Base-by-base conservation (phyloP, 2,329 filamentous ascomycete genomes). In the Trichoderma brevicompactum region DNA sequence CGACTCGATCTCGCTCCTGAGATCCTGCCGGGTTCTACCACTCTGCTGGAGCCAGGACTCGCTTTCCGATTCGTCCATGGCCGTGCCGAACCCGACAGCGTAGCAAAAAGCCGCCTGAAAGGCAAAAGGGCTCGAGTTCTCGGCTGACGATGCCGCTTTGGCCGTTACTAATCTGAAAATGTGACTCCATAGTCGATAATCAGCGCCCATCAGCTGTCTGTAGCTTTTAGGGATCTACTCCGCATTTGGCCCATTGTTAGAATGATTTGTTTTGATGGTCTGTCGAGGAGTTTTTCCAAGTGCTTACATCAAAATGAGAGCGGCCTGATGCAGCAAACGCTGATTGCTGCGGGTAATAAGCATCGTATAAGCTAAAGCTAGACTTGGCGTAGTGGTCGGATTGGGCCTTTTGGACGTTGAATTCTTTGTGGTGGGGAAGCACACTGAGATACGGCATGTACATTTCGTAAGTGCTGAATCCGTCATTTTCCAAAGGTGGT, bases 1-100 rank as follows among this genome's bases (percentile, higher is more conserved):
- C 43, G 34, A 23, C 56, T 49, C 19, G 43, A 60, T 49, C 56
- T 60, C 44, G 56, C 5, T 7, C 17, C 17, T 28, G 56, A 59
- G 55, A 48, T 53, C n/a, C 10, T 38, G 13, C 17, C 43, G n/a
- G 34, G 32, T 10, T 34, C 19, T 40, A 49, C 56, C 13, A 28
- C 44, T 60, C 44, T 13, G 34, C 13, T 28, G 17, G 55, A 40
- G 32, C 41, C 56, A 15, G 7, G 10, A 12, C 15, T 13, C 19
- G 23, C 17, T 0, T 28, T 40, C 17, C 2, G 19, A 40, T 49
- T 40, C 12, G 56, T 41, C 23, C 15, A 56, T 10, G 2, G 28
- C 23, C n/a, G 15, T 56, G 38, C 53, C 53, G 53, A 43, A 43
- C 23, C 53, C 38, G 40, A 43, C 38, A 23, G 34, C 34, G 34